Evolutionary conservation across 1,284 basidiomycete species (phyloP), one percentile per base, ranked within the genome.

Genomic region (Calocybe gambosa): DNA sequence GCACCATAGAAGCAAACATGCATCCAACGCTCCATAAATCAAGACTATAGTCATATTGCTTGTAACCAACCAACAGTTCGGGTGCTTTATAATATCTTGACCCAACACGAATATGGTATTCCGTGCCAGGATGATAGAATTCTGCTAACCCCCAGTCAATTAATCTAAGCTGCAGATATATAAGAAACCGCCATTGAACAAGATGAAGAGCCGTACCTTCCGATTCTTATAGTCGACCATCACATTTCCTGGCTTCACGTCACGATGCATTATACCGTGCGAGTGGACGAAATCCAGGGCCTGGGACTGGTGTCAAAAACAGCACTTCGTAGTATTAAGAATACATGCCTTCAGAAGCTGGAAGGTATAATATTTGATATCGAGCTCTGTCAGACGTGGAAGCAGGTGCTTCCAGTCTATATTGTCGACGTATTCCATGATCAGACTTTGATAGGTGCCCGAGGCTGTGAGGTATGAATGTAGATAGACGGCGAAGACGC

Each of bases 131-230:
- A 58, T 91, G 89, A 63, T 93, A 94, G 67, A 93, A 94, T 63
- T 94, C 91, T 40, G 91, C 91, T 23, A 94, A 68, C 46, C 91
- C 91, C 91, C 91, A 94, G 68, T 94, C 91, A 57, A 93, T 93
- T 48, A 93, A 67, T 19, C 89, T 78, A 42, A 93, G 69, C 82
- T 87, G 55, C 3, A 8, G 3, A 34, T 33, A 31, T 10, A 52
- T 26, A 26, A 45, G 43, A 51, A 10, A 47, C 34, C 10, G 9
- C 28, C 28, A 40, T 39, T 34, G 36, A 28, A 34, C 34, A n/a
- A 38, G 46, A 28, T 13, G 5, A 39, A 10, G 42, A 49, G 29
- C 18, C 71, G 50, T 59, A 87, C 85, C 72, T 85, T 83, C 53
- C 85, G 77, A 57, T 78, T 78, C 55, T 84, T 77, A 60, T 89